Conservation (phyloP, 2,329 filamentous ascomycete genomes). For the Magnaporthiopsis rhizophila region DNA sequence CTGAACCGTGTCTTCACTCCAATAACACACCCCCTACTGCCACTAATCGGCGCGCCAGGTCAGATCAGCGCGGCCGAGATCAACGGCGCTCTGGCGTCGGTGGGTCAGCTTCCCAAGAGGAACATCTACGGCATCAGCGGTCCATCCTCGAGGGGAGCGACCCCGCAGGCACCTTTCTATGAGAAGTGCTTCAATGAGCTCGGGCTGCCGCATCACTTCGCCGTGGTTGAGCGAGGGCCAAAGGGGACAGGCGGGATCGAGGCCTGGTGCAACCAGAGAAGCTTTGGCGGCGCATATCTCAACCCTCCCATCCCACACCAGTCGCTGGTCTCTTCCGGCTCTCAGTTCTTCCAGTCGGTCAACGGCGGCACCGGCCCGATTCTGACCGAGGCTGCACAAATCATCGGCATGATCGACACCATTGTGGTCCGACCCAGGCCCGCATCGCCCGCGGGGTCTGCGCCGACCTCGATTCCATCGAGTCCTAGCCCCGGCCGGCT, state of each 20-base stretch:
- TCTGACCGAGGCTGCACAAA: slow-evolving; percentile 67
- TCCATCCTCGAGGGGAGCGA: slow-evolving; percentile 52
- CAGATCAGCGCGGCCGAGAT: slow-evolving; percentile 83
- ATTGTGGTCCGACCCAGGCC: slow-evolving; percentile 56
- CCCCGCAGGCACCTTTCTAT: slow-evolving; percentile 74
- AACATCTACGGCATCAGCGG: slow-evolving; percentile 75
- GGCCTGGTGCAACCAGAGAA: slow-evolving; percentile 60
- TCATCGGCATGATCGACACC: slow-evolving; percentile 76
- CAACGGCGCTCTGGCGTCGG: slow-evolving; percentile 67
- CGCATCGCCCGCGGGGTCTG: slow-evolving; percentile 31
- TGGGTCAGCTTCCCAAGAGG: slow-evolving; percentile 73
- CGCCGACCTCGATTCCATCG: slow-evolving; percentile 38
- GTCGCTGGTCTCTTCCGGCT: slow-evolving; percentile 49
- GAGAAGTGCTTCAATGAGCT: slow-evolving; percentile 78
- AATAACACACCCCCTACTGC: slow-evolving; percentile 77
- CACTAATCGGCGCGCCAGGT: slow-evolving; percentile 76
- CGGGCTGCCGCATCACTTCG: slow-evolving; percentile 76
- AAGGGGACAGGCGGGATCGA: slow-evolving; percentile 49
- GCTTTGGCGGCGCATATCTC: slow-evolving; percentile 76
- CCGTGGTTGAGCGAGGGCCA: slow-evolving; percentile 62
- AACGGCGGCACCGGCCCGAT: slow-evolving; percentile 44
- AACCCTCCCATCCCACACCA: slow-evolving; percentile 60
- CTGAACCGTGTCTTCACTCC: slow-evolving; percentile 82
- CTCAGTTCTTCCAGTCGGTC: slow-evolving; percentile 39
- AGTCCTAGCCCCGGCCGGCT: slow-evolving; percentile 33